Conservation (phyloP, 2,329 filamentous ascomycete genomes). For the Capronia americana region DNA sequence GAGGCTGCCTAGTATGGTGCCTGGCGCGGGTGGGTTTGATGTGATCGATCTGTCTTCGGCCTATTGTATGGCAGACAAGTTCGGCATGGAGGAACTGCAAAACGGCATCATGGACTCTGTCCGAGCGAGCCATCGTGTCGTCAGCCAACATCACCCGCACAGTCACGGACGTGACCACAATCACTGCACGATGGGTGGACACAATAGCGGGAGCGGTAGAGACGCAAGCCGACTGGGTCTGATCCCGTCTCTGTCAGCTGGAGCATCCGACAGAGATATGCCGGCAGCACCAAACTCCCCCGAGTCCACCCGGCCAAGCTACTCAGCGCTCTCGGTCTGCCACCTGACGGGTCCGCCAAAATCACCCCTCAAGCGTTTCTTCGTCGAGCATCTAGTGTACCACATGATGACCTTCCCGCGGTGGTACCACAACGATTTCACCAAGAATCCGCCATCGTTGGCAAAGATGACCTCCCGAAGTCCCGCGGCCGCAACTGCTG, state of each 20-base stretch:
- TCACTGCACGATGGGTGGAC: not conserved
- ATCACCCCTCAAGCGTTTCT: constrained; percentile 33
- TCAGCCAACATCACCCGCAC: not conserved
- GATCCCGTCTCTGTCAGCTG: constrained; percentile 3
- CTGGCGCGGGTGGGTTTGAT: constrained; percentile 9
- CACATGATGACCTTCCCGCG: constrained; percentile 36
- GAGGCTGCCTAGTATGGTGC: constrained; percentile 23
- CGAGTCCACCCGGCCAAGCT: constrained; percentile 21
- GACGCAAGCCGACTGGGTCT: constrained; percentile 3
- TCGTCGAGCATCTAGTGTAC: constrained; percentile 34
- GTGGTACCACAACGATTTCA: constrained; percentile 30
- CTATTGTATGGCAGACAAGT: constrained; percentile 36
- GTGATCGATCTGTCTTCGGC: constrained; percentile 30
- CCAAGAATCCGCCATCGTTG: not conserved
- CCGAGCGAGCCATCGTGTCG: constrained; percentile 21
- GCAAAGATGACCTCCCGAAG: not conserved
- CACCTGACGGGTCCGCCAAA: constrained; percentile 32
- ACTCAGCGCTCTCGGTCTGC: constrained; percentile 30
- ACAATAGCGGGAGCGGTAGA: constrained; percentile 12
- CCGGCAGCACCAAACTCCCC: not conserved
- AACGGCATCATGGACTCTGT: constrained; percentile 35
- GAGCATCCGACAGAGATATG: constrained; percentile 3
- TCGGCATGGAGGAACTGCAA: constrained; percentile 36
- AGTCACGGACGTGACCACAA: not conserved
- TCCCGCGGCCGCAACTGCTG: not conserved